Conservation (phyloP, 2,329 filamentous ascomycete genomes). For the Colletotrichum kahawae region DNA sequence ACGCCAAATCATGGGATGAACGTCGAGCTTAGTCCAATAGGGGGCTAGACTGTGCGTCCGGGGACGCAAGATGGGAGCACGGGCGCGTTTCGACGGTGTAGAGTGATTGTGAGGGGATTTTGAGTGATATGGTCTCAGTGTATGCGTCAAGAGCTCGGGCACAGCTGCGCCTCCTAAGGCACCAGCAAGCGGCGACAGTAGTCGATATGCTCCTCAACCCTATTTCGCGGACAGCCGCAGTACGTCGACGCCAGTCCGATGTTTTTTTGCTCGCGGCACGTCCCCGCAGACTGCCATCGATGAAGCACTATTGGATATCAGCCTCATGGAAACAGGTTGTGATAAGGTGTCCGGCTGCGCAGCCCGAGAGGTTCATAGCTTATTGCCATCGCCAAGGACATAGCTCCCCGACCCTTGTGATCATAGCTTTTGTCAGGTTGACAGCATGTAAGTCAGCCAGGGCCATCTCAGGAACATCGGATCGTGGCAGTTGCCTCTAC, state of each 20-base stretch:
- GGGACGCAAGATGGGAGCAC: neutral
- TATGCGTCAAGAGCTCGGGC: neutral
- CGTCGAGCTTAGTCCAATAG: neutral
- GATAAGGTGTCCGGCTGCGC: neutral
- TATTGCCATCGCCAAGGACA: neutral
- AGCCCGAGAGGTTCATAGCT: neutral
- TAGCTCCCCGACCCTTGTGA: neutral
- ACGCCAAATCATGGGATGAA: constrained; percentile 2
- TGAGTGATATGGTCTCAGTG: neutral
- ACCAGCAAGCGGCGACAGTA: neutral
- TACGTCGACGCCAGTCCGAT: neutral
- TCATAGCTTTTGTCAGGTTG: neutral
- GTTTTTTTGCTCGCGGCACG: neutral
- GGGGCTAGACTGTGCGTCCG: neutral
- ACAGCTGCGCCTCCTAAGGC: neutral
- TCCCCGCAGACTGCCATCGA: neutral
- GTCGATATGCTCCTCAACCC: neutral
- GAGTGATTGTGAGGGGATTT: neutral
- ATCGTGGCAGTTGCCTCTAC: neutral
- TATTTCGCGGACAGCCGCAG: neutral
- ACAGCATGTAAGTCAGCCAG: neutral
- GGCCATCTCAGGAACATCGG: neutral
- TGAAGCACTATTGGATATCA: neutral
- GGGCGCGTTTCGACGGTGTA: neutral
- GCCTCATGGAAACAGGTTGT: neutral